Evolutionary conservation across 2,329 filamentous ascomycete species (phyloP).

Genomic region (Diaporthe citriasiana): DNA sequence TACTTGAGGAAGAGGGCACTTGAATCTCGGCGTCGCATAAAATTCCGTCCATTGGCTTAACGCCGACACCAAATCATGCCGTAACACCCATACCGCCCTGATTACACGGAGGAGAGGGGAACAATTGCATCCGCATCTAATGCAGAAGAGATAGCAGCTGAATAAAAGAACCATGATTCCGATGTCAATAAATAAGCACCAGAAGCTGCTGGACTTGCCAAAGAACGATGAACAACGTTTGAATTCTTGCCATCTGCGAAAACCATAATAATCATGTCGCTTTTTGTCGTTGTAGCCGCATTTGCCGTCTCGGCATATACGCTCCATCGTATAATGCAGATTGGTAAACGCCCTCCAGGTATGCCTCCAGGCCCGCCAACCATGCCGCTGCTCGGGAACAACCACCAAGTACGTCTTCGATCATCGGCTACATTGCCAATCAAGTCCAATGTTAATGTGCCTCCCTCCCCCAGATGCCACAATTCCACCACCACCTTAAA

Average conservation of each 20-base stretch:
- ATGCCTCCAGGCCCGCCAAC: slow-evolving; percentile 7
- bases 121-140: neutral
- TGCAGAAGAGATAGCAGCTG: neutral
- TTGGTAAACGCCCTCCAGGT: neutral
- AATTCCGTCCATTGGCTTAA: neutral
- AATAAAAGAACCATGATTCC: neutral
- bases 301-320: neutral
- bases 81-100: neutral
- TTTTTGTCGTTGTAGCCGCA: neutral
- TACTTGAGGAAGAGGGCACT: too few relatives aligned
- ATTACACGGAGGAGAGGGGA: neutral
- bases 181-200: neutral
- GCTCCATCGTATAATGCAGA: neutral
- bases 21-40: neutral
- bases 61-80: neutral
- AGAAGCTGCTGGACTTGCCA: neutral
- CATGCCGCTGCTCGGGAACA: neutral
- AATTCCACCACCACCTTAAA: slow-evolving; percentile 4
- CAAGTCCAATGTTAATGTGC: neutral
- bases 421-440: neutral
- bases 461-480: neutral
- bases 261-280: neutral
- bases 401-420: slow-evolving; percentile 1
- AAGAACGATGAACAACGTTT: too few relatives aligned
- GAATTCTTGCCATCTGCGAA: neutral